Conservation (phyloP, 2,329 filamentous ascomycete species). For the Fusarium robinianum region DNA sequence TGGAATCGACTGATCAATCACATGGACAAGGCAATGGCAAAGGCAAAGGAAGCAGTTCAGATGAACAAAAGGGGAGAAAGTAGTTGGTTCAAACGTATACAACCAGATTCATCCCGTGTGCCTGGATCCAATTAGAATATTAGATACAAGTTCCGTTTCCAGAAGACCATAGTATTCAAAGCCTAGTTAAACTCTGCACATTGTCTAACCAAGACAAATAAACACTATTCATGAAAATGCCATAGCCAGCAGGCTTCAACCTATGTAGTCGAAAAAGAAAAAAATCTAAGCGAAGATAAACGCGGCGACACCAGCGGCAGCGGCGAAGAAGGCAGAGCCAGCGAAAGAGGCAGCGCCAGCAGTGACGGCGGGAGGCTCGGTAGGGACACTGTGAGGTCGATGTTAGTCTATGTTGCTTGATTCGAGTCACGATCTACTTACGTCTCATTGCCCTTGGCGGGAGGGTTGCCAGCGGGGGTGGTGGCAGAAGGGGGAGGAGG, state of each 20-base stretch:
- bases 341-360: conserved; percentile 58
- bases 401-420: conserved; percentile 26
- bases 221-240: conserved; percentile 45
- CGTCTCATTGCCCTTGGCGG: conserved; percentile 43
- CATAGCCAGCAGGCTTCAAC: conserved; percentile 49
- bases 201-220: conserved; percentile 40
- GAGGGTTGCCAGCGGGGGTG: conserved; percentile 41
- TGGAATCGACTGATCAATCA: too few relatives aligned
- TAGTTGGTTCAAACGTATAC: conserved; percentile 7
- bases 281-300: conserved; percentile 58
- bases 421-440: conserved; percentile 28
- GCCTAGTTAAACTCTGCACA: conserved; percentile 47
- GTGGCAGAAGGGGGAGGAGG: conserved; percentile 36
- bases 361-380: conserved; percentile 47
- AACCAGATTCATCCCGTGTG: conserved; percentile 18
- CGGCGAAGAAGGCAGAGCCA: conserved; percentile 59
- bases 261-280: conserved; percentile 41
- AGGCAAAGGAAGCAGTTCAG: too few relatives aligned
- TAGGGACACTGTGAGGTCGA: conserved; percentile 13
- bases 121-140: conserved; percentile 52
- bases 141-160: conserved; percentile 40
- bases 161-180: conserved; percentile 42
- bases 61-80: too few relatives aligned
- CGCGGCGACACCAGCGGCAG: conserved; percentile 58
- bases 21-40: too few relatives aligned